Percentiles rank a stretch among this genome's conserved stretches.
Evolutionary conservation across 805 yeast species (phyloP).

Genomic region (Wickerhamiella occidentalis): DNA sequence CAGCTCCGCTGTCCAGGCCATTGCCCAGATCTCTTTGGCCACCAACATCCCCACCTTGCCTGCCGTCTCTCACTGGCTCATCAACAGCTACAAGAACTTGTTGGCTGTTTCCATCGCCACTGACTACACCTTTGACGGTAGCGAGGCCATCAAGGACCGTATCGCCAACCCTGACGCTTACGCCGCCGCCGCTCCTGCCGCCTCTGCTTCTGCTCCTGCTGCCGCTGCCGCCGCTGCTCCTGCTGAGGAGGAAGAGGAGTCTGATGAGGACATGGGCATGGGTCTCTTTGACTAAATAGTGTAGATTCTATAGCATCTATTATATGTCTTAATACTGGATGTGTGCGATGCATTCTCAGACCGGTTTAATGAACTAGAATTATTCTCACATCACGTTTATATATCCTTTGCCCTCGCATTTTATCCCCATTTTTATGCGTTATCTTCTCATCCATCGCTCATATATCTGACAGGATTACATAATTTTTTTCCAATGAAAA

Average conservation of each 20-base stretch:
- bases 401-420: too few relatives aligned
- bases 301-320: background rate
- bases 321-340: too few relatives aligned
- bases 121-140: slow-evolving; percentile 98
- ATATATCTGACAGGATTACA: background rate
- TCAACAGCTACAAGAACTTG: slow-evolving; percentile 98
- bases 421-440: too few relatives aligned
- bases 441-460: background rate
- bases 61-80: slow-evolving; percentile 96
- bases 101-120: slow-evolving; percentile 96
- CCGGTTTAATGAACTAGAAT: too few relatives aligned
- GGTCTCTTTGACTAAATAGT: slow-evolving; percentile 88
- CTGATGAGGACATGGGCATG: slow-evolving; percentile 79
- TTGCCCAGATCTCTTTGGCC: slow-evolving; percentile 95
- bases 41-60: slow-evolving; percentile 99
- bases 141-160: slow-evolving; percentile 98
- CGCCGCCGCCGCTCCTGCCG: slow-evolving; percentile 98
- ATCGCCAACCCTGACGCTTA: slow-evolving; percentile 99
- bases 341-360: too few relatives aligned
- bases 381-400: too few relatives aligned
- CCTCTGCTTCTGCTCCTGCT: slow-evolving; percentile 59
- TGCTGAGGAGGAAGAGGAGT: slow-evolving; percentile 62
- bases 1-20: slow-evolving; percentile 80
- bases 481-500: slow-evolving; percentile 26
- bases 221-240: slow-evolving; percentile 58